phyloP scores from a whole-genome alignment of 2,329 filamentous ascomycete species.

The Aspergillus sp. region DNA sequence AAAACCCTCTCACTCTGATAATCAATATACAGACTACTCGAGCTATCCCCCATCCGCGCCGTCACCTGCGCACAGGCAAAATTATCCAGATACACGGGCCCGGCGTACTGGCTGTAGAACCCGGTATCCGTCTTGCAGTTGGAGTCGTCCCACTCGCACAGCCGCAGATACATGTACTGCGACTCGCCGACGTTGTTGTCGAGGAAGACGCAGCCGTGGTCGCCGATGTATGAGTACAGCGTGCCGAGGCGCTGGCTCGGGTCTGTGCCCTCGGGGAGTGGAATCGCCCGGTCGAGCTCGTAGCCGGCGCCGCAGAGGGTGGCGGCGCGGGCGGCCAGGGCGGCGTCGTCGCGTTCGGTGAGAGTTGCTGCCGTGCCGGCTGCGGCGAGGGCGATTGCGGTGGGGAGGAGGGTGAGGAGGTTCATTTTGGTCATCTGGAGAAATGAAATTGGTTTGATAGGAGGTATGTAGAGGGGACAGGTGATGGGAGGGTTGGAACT shows the following conservation, averaged over 20 bases:
- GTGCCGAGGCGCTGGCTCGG: slow-evolving; percentile 3
- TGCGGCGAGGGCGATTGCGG: no score
- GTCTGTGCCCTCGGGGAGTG: slow-evolving; percentile 5
- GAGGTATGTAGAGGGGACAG: no score
- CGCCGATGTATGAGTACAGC: slow-evolving; percentile 2
- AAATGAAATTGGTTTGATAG: no score
- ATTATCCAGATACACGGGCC: slow-evolving; percentile 4
- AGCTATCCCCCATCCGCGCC: slow-evolving; percentile 4
- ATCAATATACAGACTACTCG: not conserved
- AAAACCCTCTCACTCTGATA: not conserved
- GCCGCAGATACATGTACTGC: slow-evolving; percentile 5
- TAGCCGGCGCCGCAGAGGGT: slow-evolving; percentile 9
- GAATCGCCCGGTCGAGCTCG: slow-evolving; percentile 1
- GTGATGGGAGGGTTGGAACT: no score
- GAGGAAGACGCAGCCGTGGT: slow-evolving; percentile 5
- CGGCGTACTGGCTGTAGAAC: slow-evolving; percentile 7
- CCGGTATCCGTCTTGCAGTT: slow-evolving; percentile 5
- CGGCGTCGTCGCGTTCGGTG: not conserved
- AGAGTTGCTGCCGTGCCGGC: no score
- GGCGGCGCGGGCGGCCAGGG: slow-evolving; percentile 1
- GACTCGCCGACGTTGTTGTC: slow-evolving; percentile 7
- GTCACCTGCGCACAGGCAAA: slow-evolving; percentile 5
- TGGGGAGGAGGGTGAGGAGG: no score
- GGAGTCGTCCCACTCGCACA: not conserved
- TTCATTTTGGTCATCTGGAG: no score